These are phyloP conservation scores for Terfezia boudieri DNA, from an alignment of 495 filamentous ascomycete species.

Conservation along the genomic window DNA sequence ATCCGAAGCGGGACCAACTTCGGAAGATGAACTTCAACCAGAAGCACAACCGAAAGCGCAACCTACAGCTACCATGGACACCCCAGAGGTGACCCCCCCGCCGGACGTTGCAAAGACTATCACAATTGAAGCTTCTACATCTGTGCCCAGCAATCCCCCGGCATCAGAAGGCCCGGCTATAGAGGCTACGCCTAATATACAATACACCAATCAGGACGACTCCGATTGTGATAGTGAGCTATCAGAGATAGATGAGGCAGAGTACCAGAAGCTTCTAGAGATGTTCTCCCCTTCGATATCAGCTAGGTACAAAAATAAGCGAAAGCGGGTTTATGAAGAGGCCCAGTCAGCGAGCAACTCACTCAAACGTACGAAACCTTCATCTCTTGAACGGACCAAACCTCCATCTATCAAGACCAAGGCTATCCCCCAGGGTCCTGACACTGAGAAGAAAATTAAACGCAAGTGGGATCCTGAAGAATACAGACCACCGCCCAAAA, in stretches of 20 bases:
- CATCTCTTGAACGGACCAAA: background rate
- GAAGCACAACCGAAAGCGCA: background rate
- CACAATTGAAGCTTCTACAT: too few species aligned
- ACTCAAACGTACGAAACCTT: too few species aligned
- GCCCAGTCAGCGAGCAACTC: too few species aligned
- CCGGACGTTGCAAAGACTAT: background rate
- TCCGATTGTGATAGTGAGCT: conserved; percentile 1
- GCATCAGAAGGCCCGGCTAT: too few species aligned
- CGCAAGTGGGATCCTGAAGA: background rate
- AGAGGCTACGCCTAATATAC: too few species aligned
- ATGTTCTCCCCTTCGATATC: background rate
- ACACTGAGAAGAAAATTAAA: background rate
- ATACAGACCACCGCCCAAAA: conserved; percentile 3
- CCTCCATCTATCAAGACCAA: background rate
- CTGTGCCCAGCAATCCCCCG: too few species aligned
- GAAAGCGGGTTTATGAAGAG: background rate
- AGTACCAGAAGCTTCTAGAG: background rate
- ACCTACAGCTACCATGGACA: background rate
- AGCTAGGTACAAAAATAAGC: background rate
- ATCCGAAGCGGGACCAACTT: background rate
- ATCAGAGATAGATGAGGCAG: background rate
- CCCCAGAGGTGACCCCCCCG: background rate
- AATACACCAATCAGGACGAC: background rate
- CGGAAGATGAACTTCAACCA: background rate
- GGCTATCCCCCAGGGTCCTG: background rate